phyloP scores from a whole-genome alignment of 1,284 basidiomycete genomes.

The Heterobasidion occidentale region DNA sequence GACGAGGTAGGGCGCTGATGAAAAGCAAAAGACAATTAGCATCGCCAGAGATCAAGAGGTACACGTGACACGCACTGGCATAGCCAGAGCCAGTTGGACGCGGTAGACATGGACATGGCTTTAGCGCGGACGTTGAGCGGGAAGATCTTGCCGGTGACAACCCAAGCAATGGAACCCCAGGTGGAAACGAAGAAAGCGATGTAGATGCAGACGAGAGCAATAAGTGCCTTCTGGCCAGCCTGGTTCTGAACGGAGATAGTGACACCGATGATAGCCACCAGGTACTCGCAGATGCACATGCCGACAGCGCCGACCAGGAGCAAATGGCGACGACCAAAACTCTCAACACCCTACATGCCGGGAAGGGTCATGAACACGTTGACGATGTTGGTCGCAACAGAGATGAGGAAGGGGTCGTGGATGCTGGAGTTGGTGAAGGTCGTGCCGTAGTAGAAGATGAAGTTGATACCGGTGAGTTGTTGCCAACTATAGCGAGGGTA shows the following conservation, averaged over 20 bases:
- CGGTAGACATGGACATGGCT: conserved; percentile 68
- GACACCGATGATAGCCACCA: conserved; percentile 68
- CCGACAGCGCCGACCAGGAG: conserved; percentile 66
- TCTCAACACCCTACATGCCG: conserved; percentile 66
- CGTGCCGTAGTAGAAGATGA: conserved; percentile 64
- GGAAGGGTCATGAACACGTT: conserved; percentile 68
- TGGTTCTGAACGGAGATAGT: conserved; percentile 38
- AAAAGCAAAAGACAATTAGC: conserved; percentile 8
- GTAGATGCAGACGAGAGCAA: conserved; percentile 66
- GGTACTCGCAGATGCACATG: conserved; percentile 70
- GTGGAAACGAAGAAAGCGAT: conserved; percentile 73
- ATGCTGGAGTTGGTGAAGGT: conserved; percentile 70
- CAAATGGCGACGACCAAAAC: conserved; percentile 68
- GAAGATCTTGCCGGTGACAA: conserved; percentile 71
- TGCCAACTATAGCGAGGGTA: too few species aligned
- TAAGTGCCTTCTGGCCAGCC: conserved; percentile 24
- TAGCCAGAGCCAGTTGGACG: conserved; percentile 65
- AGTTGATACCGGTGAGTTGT: too few species aligned
- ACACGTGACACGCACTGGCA: conserved; percentile 16
- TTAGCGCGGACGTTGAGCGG: conserved; percentile 72
- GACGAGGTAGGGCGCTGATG: conserved; percentile 71
- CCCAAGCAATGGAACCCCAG: conserved; percentile 77
- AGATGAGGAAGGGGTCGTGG: conserved; percentile 61
- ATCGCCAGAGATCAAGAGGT: background rate
- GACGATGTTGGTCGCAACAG: conserved; percentile 65